Percentiles rank a stretch among this genome's conserved stretches.
These are phyloP conservation scores for Syncephalastrum racemosum DNA, from an alignment of 371 early-diverging fungal species.

Conservation along the genomic window DNA sequence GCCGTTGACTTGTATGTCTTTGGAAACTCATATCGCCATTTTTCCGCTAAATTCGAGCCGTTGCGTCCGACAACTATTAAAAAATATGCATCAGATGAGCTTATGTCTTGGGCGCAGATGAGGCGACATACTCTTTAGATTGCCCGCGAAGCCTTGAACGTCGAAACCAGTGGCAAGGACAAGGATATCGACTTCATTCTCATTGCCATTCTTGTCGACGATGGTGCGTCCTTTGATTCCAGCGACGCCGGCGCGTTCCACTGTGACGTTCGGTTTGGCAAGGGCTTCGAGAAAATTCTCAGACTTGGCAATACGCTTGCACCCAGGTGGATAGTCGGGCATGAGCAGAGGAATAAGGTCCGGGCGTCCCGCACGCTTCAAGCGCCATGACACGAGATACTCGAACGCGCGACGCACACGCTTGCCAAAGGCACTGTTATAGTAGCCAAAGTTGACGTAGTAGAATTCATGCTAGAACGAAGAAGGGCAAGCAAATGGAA, in stretches of 20 bases:
- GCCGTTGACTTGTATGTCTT: constrained; percentile 26
- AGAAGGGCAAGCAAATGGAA: not conserved
- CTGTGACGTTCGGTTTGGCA: constrained; percentile 40
- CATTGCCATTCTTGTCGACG: not conserved
- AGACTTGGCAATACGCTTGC: constrained; percentile 51
- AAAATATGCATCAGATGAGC: not conserved
- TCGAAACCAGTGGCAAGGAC: constrained; percentile 64
- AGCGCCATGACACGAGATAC: constrained; percentile 8
- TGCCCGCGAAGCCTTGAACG: constrained; percentile 33
- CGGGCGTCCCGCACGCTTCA: constrained; percentile 20
- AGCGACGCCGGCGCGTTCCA: constrained; percentile 40
- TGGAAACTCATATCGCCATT: constrained; percentile 16
- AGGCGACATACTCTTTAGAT: constrained; percentile 23
- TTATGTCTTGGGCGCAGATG: not conserved
- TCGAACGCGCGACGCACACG: not conserved
- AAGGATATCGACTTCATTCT: not conserved
- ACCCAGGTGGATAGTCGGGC: constrained; percentile 22
- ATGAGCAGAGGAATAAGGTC: constrained; percentile 22
- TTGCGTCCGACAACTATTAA: constrained; percentile 11
- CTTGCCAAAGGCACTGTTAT: constrained; percentile 3
- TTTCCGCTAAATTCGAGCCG: constrained; percentile 6
- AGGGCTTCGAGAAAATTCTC: constrained; percentile 51
- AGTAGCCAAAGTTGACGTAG: constrained; percentile 17
- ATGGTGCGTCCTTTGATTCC: constrained; percentile 43
- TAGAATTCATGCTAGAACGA: constrained; percentile 13